Conservation (phyloP, 768 basidiomycete species). For the Trametes meyenii region DNA sequence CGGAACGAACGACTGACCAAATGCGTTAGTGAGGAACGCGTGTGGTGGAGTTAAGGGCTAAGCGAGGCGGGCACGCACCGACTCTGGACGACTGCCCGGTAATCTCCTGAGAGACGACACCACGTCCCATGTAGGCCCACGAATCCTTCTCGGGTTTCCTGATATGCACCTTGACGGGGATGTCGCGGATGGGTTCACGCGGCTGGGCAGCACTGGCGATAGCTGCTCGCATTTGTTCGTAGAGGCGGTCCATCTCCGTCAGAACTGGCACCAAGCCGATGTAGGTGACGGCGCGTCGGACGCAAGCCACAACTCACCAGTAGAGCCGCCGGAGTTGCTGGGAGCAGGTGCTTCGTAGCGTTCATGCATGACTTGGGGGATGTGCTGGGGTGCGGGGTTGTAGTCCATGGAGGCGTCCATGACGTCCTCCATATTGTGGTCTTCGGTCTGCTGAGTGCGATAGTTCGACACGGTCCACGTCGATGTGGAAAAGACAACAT, state of each 20-base stretch:
- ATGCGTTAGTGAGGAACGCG: conserved; percentile 22
- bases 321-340: background rate
- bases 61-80: conserved; percentile 50
- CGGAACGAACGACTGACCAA: conserved; percentile 61
- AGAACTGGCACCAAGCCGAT: conserved; percentile 24
- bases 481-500: background rate
- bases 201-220: conserved; percentile 20
- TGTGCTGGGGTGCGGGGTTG: conserved; percentile 8
- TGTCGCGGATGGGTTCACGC: conserved; percentile 49
- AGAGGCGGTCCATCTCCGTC: conserved; percentile 28
- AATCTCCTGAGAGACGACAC: conserved; percentile 73
- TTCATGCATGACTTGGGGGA: conserved; percentile 12
- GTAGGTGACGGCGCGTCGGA: conserved; percentile 18
- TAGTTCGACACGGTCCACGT: background rate
- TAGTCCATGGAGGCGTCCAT: conserved; percentile 27
- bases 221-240: conserved; percentile 26
- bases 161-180: conserved; percentile 85
- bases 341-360: conserved; percentile 1
- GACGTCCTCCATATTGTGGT: conserved; percentile 30
- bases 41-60: background rate
- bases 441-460: conserved; percentile 18
- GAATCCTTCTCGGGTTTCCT: conserved; percentile 77
- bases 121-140: conserved; percentile 83
- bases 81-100: conserved; percentile 78
- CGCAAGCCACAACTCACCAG: conserved; percentile 23